Evolutionary conservation across 1,139 yeast species (phyloP).

Genomic region (Geotrichum carabidarum): DNA sequence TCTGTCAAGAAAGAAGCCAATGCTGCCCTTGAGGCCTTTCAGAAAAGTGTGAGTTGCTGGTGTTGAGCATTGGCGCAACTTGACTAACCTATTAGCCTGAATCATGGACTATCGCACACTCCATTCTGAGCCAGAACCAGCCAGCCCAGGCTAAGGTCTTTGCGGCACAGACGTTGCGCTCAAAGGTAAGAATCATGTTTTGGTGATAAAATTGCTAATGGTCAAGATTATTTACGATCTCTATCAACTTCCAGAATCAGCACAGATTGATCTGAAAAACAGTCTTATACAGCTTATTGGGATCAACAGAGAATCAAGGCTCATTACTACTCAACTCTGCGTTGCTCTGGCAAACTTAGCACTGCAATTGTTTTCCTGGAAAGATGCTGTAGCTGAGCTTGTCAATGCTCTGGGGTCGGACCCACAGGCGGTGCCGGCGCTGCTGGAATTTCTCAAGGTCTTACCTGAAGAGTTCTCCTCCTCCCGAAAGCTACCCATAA

Average conservation of each 20-base stretch:
- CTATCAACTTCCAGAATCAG: slow-evolving; percentile 59
- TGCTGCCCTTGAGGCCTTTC: slow-evolving; percentile 68
- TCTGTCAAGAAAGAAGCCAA: slow-evolving; percentile 56
- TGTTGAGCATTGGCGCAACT: background rate
- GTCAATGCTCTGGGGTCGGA: slow-evolving; percentile 45
- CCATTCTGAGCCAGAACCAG: slow-evolving; percentile 29
- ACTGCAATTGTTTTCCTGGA: slow-evolving; percentile 72
- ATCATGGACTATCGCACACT: slow-evolving; percentile 40
- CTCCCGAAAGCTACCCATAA: slow-evolving; percentile 67
- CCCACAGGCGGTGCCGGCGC: slow-evolving; percentile 38
- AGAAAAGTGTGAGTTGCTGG: slow-evolving; percentile 50
- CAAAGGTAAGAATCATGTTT: slow-evolving; percentile 42
- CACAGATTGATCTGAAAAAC: slow-evolving; percentile 53
- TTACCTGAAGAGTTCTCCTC: slow-evolving; percentile 88
- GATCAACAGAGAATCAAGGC: slow-evolving; percentile 37
- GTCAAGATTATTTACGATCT: slow-evolving; percentile 68
- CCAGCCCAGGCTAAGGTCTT: slow-evolving; percentile 56
- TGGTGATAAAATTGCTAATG: background rate
- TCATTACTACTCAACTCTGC: slow-evolving; percentile 73
- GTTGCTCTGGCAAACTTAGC: slow-evolving; percentile 78
- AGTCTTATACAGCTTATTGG: slow-evolving; percentile 54
- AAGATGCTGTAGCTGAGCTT: slow-evolving; percentile 63
- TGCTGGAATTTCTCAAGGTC: slow-evolving; percentile 75
- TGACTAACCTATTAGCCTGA: slow-evolving; percentile 28
- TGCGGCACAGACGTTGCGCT: slow-evolving; percentile 84